These are phyloP conservation scores for Firmiana major DNA, from an alignment of 345 rosid genomes.

Conservation along the genomic window DNA sequence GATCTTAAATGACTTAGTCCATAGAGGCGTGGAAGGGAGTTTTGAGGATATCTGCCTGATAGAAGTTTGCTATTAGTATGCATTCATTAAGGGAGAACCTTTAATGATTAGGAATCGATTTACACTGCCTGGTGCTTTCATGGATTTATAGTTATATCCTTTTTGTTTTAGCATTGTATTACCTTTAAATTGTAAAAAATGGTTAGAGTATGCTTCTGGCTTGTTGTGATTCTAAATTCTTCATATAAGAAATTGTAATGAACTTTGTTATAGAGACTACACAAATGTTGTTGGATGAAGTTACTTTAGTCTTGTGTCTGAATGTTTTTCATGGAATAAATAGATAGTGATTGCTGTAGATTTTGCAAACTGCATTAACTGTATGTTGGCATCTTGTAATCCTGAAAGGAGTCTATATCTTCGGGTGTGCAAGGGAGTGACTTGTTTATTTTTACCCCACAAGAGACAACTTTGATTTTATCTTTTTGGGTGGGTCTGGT, in stretches of 20 bases:
- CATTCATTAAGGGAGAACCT: neutral
- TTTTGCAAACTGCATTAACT: neutral
- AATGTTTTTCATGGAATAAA: neutral
- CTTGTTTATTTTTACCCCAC: neutral
- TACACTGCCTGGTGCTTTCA: neutral
- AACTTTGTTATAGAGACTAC: neutral
- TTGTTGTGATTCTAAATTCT: neutral
- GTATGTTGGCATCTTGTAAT: neutral
- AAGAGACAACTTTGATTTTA: neutral
- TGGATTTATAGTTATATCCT: neutral
- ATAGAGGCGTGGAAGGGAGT: neutral
- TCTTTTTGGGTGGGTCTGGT: neutral
- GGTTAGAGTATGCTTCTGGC: neutral
- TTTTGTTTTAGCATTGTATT: neutral
- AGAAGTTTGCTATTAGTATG: neutral
- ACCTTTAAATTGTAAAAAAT: neutral
- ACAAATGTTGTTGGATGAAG: neutral
- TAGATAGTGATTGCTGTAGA: neutral
- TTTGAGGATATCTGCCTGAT: neutral
- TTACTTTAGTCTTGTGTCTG: neutral
- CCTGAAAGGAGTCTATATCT: neutral
- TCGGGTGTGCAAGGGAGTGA: neutral
- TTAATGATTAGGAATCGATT: neutral
- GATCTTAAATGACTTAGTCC: neutral
- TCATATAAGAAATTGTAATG: neutral